These are phyloP conservation scores for Pleurotus citrinopileatus DNA, from an alignment of 768 basidiomycete genomes.

Conservation along the genomic window DNA sequence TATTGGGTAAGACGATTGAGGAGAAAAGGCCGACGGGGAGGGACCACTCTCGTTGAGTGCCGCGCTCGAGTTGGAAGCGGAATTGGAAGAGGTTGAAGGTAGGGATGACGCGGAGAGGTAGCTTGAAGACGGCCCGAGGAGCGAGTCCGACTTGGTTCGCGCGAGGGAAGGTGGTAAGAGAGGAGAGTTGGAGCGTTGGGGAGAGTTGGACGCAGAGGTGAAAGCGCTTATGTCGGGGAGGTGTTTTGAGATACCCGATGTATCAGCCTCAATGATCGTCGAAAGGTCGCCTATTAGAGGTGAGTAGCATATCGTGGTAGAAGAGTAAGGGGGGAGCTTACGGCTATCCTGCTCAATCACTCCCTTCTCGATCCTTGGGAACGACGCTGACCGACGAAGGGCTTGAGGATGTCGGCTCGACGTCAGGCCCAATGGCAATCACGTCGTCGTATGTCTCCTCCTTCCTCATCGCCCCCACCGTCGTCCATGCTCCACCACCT, in stretches of 20 bases:
- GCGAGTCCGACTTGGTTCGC: not conserved
- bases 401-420: slow-evolving; percentile 11
- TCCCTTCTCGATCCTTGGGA: slow-evolving; percentile 31
- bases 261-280: slow-evolving; percentile 76
- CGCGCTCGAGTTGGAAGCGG: not conserved
- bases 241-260: slow-evolving; percentile 44
- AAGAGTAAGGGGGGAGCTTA: not conserved
- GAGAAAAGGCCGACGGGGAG: too few species aligned
- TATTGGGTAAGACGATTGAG: not conserved
- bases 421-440: slow-evolving; percentile 31
- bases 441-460: slow-evolving; percentile 16
- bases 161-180: not conserved
- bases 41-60: not conserved
- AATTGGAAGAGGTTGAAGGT: slow-evolving; percentile 11
- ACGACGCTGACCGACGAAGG: slow-evolving; percentile 35
- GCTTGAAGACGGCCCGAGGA: not conserved
- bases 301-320: slow-evolving; percentile 23
- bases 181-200: slow-evolving; percentile 6
- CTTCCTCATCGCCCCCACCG: not conserved
- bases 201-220: slow-evolving; percentile 7
- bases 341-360: slow-evolving; percentile 5
- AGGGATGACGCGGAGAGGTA: slow-evolving; percentile 2
- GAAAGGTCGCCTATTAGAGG: slow-evolving; percentile 58
- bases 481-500: slow-evolving; percentile 25
- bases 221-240: slow-evolving; percentile 13